Evolutionary conservation across 768 basidiomycete genomes (phyloP), one percentile per base, ranked within the genome.

Genomic region (Hysterangium stoloniferum): DNA sequence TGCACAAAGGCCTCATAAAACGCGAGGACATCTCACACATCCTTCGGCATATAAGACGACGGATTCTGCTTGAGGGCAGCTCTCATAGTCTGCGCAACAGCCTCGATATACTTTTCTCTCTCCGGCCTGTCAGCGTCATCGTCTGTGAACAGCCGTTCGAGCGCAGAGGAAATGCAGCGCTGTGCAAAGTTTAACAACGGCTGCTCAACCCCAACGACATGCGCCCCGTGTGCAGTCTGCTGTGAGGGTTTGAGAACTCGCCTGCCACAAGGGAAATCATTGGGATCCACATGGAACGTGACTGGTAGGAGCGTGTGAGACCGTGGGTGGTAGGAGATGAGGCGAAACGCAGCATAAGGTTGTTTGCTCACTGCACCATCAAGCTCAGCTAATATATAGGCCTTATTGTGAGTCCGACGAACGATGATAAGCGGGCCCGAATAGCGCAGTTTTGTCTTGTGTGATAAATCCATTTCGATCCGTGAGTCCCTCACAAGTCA

Each of bases 111-210:
- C 15, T 79, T 77, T 56, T 88, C 84, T 31, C n/a, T n/a, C n/a
- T n/a, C n/a, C 80, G 70, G 59, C 37, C 71, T 65, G 38, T 80
- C 78, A 52, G 52, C 65, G 61, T 29, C 65, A 57, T 46, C 62
- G 52, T 43, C 65, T 58, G 49, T 71, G 49, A 57, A 49, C 9
- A 64, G 56, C 5, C 75, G 77, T 11, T 78, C 74, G 52, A 84
- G 86, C 7, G 80, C 82, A 13, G 74, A 75, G 43, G 76, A 68
- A 29, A 86, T 80, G 84, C 86, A 90, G 6, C 69, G 61, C 55
- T 77, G 76, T 36, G 87, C 66, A 42, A 82, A 62, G 34, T 70
- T 65, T 22, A 86, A 64, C 29, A 87, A 59, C 32, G 69, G 66
- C 6, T 68, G 61, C 62, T 88, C 86, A 57, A 86, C 74, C 17